These are phyloP conservation scores for Mycena rebaudengoi DNA, from an alignment of 768 basidiomycete species.

Conservation along the genomic window DNA sequence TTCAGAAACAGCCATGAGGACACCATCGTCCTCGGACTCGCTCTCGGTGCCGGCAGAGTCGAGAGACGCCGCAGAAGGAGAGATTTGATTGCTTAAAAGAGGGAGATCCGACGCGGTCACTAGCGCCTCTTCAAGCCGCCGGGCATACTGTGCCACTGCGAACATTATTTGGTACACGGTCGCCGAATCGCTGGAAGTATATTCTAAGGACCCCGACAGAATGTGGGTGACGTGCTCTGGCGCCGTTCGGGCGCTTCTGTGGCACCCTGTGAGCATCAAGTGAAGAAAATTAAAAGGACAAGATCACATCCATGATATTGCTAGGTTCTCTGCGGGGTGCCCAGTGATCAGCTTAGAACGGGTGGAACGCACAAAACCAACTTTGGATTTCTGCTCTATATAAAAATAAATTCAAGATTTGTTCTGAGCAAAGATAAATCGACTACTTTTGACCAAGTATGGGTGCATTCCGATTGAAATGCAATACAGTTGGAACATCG, in stretches of 20 bases:
- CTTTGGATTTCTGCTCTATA: constrained; percentile 3
- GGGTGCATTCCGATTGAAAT: constrained; percentile 48
- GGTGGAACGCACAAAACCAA: neutral
- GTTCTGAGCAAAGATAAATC: neutral
- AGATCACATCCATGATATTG: neutral
- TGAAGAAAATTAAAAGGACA: neutral
- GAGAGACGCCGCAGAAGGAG: neutral
- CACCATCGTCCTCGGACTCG: constrained; percentile 17
- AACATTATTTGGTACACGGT: constrained; percentile 14
- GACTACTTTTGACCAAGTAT: constrained; percentile 28
- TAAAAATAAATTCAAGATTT: neutral
- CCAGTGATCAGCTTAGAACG: neutral
- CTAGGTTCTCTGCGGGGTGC: neutral
- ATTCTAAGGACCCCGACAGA: constrained; percentile 34
- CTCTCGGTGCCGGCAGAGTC: neutral
- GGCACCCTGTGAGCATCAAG: neutral
- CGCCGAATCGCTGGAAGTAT: constrained; percentile 18
- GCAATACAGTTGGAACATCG: constrained; percentile 51
- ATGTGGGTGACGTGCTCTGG: constrained; percentile 13
- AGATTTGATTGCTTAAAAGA: neutral
- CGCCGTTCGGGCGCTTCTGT: neutral
- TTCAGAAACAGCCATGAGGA: constrained; percentile 12
- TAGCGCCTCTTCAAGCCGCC: constrained; percentile 20
- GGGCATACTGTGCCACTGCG: constrained; percentile 17
- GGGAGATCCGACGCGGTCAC: neutral